phyloP scores from a whole-genome alignment of 805 yeast species.

The Yarrowia yakushimensis region DNA sequence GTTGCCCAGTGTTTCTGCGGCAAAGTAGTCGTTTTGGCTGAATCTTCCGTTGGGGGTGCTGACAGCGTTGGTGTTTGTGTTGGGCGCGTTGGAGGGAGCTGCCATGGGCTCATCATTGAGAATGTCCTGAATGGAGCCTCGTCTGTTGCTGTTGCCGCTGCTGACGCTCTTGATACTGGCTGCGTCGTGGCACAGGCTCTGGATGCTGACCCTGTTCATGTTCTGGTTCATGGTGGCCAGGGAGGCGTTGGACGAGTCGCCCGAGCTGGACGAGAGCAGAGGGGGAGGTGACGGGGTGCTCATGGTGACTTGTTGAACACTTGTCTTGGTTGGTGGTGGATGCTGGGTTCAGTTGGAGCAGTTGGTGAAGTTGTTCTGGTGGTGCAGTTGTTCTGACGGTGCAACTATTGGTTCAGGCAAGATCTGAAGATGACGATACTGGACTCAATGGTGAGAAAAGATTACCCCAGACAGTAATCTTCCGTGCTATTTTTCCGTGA shows the following conservation, averaged over 20 bases:
- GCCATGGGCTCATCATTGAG: not conserved
- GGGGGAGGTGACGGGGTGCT: slow-evolving; percentile 15
- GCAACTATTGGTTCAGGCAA: too few relatives aligned
- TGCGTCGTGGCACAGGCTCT: slow-evolving; percentile 4
- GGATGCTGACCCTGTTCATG: not conserved
- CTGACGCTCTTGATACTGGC: slow-evolving; percentile 6
- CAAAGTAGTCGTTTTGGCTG: slow-evolving; percentile 2
- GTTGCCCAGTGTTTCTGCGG: slow-evolving; percentile 12
- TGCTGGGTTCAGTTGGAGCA: not conserved
- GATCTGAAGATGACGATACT: too few relatives aligned
- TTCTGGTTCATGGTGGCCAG: slow-evolving; percentile 1
- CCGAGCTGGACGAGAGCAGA: slow-evolving; percentile 19
- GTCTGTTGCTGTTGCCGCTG: not conserved
- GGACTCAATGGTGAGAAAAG: too few relatives aligned
- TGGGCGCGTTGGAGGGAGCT: not conserved
- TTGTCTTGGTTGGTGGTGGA: too few relatives aligned
- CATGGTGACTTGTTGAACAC: not conserved
- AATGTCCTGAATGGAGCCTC: slow-evolving; percentile 13
- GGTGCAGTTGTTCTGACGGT: too few relatives aligned
- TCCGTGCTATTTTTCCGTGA: slow-evolving; percentile 17
- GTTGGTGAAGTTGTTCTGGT: too few relatives aligned
- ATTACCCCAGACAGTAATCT: slow-evolving; percentile 16
- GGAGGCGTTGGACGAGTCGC: slow-evolving; percentile 17
- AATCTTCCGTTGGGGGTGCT: not conserved
- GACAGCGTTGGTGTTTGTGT: not conserved